phyloP scores from a whole-genome alignment of 2,329 filamentous ascomycete genomes.

The Fusarium sp. region DNA sequence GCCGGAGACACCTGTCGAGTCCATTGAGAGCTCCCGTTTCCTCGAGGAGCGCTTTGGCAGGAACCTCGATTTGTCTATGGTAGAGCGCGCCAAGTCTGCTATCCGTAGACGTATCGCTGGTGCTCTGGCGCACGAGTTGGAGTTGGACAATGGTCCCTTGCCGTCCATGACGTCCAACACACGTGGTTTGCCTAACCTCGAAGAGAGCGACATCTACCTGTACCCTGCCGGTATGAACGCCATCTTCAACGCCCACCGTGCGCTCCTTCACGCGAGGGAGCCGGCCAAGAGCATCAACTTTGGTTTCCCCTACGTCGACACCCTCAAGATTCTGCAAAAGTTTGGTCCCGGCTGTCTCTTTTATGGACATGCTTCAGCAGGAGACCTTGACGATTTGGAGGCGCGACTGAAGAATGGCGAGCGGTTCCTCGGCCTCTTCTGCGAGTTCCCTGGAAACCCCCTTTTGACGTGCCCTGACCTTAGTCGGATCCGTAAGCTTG shows the following conservation, averaged over 20 bases:
- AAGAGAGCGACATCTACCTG: slow-evolving; percentile 88
- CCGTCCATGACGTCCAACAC: slow-evolving; percentile 55
- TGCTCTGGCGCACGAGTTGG: slow-evolving; percentile 77
- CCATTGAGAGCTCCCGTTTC: slow-evolving; percentile 79
- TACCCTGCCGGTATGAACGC: slow-evolving; percentile 94
- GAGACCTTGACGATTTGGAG: slow-evolving; percentile 88
- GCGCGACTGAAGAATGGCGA: slow-evolving; percentile 75
- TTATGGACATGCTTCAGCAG: slow-evolving; percentile 81
- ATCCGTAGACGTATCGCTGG: slow-evolving; percentile 90
- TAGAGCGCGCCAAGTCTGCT: slow-evolving; percentile 84
- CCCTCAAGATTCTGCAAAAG: slow-evolving; percentile 92
- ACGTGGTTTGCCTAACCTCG: slow-evolving; percentile 71
- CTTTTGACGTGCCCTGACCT: slow-evolving; percentile 87
- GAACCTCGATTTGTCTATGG: slow-evolving; percentile 83
- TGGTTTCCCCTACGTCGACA: slow-evolving; percentile 98
- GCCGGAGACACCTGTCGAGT: slow-evolving; percentile 50
- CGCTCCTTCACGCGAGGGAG: slow-evolving; percentile 72
- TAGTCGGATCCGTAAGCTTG: slow-evolving; percentile 79
- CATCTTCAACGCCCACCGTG: slow-evolving; percentile 88
- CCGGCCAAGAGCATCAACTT: slow-evolving; percentile 84
- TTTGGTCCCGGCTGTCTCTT: slow-evolving; percentile 91
- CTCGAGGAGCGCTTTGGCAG: slow-evolving; percentile 94
- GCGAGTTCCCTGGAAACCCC: slow-evolving; percentile 95
- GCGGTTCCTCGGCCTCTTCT: slow-evolving; percentile 84
- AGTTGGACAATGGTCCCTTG: slow-evolving; percentile 51